Evolutionary conservation across 176 grass and related monocot genomes (phyloP).

Genomic region (Triticum urartu): DNA sequence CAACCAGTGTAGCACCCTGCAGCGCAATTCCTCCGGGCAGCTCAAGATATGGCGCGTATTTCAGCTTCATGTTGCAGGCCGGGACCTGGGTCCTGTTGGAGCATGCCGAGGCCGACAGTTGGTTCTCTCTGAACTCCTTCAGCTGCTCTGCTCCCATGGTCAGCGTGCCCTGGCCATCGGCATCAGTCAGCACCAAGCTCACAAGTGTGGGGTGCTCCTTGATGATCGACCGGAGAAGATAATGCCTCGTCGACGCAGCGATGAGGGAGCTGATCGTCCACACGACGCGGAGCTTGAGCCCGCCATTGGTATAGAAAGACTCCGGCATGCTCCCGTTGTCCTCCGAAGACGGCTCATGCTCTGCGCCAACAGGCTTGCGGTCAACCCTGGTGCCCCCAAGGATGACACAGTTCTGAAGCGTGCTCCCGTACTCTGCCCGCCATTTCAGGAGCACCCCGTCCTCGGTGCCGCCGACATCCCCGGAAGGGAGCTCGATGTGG

Average conservation of each 20-base stretch:
- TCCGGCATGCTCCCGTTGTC: conserved; percentile 93
- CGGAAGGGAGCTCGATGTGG: conserved; percentile 71
- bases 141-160: conserved; percentile 71
- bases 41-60: conserved; percentile 80
- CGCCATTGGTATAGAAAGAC: conserved; percentile 92
- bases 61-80: conserved; percentile 92
- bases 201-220: conserved; percentile 77
- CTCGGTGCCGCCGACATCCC: conserved; percentile 74
- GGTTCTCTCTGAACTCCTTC: conserved; percentile 91
- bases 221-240: conserved; percentile 79
- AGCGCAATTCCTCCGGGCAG: conserved; percentile 64
- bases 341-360: conserved; percentile 36
- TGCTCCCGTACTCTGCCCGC: conserved; percentile 87
- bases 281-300: conserved; percentile 83
- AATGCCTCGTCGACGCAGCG: conserved; percentile 85
- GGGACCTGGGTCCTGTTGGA: conserved; percentile 91
- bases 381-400: conserved; percentile 67
- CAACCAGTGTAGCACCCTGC: conserved; percentile 82
- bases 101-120: conserved; percentile 62
- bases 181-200: conserved; percentile 70
- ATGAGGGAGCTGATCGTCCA: conserved; percentile 98
- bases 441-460: conserved; percentile 85
- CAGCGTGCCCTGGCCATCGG: conserved; percentile 78
- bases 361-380: conserved; percentile 40
- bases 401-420: conserved; percentile 85